Evolutionary conservation across 2,329 filamentous ascomycete species (phyloP), one percentile per base, ranked within the genome.

Genomic region (Scedosporium boydii): DNA sequence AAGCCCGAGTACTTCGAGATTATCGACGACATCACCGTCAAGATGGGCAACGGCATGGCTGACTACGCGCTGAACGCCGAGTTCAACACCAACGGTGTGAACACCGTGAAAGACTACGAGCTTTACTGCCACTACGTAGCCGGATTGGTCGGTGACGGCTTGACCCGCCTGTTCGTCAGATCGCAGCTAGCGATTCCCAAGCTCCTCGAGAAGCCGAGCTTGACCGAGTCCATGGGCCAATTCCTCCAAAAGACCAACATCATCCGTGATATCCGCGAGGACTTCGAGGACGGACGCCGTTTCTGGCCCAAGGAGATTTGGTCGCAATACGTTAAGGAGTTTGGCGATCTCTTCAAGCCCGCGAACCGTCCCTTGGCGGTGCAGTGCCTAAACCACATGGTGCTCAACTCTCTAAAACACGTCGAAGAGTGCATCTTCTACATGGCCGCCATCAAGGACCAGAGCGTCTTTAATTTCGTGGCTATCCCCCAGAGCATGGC

Each of bases 171-270:
- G 23, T 98, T 99, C 67, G 91, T 98, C 56, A 87, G 91, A 72
- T 88, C 89, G 59, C 85, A 89, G 65, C 87, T 96, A 63, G 95
- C 91, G 64, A 97, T 97, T 74, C 88, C 90, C 2, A 89, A 87
- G 63, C 82, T 99, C 60, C 78, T 93, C 60, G 83, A 93, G 66
- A 86, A 91, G 60, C 87, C 89, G 41, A 81, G 91, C 65, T 83
- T 99, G 59, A 90, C 91, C 68, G 93, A 96, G 76, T 93, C 91
- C 55, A 99, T 99, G 95, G 95, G 91, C 26, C 89, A 96, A 68
- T 96, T 99, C 76, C 80, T 99, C 65, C 95, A 99, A 73, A 96
- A 99, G 81, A 96, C 92, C 67, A 99, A 99, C 81, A 97, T 99
- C 74, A 97, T 98, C 72, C 91, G 95, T 72, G 95, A 99, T 73